phyloP scores from a whole-genome alignment of 2,329 filamentous ascomycete species.

The Curvularia spicifera region DNA sequence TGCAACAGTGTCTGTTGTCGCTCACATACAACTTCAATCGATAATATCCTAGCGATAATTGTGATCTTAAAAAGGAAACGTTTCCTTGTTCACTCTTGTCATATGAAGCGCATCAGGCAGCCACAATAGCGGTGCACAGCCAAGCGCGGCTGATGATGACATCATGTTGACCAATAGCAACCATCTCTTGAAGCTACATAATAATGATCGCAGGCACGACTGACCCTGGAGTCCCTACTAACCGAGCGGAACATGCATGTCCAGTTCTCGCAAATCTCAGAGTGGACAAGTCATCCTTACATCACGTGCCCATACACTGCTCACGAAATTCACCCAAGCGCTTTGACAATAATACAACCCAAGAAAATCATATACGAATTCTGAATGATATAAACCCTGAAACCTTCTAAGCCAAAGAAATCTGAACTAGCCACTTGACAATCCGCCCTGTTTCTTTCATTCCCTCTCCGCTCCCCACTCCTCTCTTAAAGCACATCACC shows the following conservation, averaged over 20 bases:
- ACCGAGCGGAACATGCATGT: neutral
- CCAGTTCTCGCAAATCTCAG: neutral
- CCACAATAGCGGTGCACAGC: neutral
- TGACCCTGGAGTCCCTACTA: neutral
- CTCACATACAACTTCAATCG: neutral
- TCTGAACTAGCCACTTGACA: neutral
- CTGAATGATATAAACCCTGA: neutral
- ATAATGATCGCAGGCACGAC: neutral
- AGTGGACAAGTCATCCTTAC: neutral
- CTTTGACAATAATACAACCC: neutral
- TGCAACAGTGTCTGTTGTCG: neutral
- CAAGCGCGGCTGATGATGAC: slow-evolving; percentile 6
- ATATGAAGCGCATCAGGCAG: neutral
- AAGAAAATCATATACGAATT: too few species aligned
- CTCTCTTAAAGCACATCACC: neutral
- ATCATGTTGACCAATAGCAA: slow-evolving; percentile 1
- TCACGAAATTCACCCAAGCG: neutral
- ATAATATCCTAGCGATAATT: too few species aligned
- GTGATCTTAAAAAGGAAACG: neutral
- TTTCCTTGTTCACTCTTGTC: neutral
- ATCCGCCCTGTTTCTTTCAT: too few species aligned
- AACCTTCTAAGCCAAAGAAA: neutral
- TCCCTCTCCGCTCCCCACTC: neutral
- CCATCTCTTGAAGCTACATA: neutral
- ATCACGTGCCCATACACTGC: neutral